phyloP scores from a whole-genome alignment of 2,329 filamentous ascomycete genomes.

The Gliomastix tumulicola region DNA sequence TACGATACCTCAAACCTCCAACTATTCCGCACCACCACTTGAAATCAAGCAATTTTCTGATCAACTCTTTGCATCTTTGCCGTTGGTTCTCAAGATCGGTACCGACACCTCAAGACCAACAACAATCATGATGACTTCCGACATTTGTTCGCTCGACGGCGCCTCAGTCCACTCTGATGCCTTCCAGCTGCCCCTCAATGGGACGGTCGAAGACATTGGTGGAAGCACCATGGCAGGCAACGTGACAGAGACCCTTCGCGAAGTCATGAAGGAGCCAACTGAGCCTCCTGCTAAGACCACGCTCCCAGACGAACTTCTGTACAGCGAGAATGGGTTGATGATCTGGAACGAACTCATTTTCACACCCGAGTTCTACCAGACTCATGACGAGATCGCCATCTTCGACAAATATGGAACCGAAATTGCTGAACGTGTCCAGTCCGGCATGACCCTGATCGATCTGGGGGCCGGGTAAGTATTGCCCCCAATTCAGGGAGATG shows the following conservation, averaged over 20 bases:
- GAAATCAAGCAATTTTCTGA: no score
- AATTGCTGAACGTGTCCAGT: constrained; percentile 18
- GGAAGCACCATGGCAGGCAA: constrained; percentile 22
- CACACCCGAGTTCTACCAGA: constrained; percentile 30
- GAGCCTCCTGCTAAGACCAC: constrained; percentile 14
- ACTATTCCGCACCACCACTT: no score
- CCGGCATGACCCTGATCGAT: constrained; percentile 27
- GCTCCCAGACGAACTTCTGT: constrained; percentile 31
- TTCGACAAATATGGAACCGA: constrained; percentile 25
- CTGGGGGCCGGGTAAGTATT: constrained; percentile 31
- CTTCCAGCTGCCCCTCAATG: constrained; percentile 15
- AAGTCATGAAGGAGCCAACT: constrained; percentile 14
- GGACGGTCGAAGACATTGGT: constrained; percentile 28
- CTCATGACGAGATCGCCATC: constrained; percentile 28
- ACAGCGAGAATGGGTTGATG: constrained; percentile 26
- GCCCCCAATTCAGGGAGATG: neutral
- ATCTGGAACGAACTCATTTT: constrained; percentile 35
- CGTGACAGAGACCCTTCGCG: constrained; percentile 16
- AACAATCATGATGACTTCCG: no score
- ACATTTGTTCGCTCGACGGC: no score
- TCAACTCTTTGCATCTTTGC: no score
- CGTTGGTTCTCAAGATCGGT: no score
- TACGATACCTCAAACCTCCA: no score
- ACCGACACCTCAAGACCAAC: no score
- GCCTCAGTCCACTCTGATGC: no score